Evolutionary conservation across 2,329 filamentous ascomycete genomes (phyloP), one percentile per base, ranked within the genome.

Genomic region (Ambrosiella beaveri): DNA sequence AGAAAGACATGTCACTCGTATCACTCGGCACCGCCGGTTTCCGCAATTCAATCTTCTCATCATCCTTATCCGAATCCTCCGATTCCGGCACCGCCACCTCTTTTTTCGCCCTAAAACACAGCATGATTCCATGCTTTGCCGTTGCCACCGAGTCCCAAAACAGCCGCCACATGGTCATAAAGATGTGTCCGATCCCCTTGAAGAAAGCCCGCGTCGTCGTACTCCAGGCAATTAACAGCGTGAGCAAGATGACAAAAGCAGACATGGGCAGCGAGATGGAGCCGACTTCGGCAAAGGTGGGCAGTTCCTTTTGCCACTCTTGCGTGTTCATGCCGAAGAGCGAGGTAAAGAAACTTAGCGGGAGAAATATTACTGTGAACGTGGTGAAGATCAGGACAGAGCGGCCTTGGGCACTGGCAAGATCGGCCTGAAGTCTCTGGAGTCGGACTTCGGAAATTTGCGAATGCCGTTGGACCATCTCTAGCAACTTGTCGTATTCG

Each of bases 371-470:
- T 59, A 84, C 76, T 8, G 77, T 80, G 59, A 80, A 79, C 0
- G 73, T 80, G 7, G 80, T 84, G 66, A 84, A 83, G 62, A 84
- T 80, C 76, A 83, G 80, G 59, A 84, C 75, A 13, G 79, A 79
- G 27, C 79, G 71, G 58, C 78, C 81, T 66, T 83, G 80, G 7
- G 76, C 75, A 59, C 77, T 78, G 0, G 81, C 80, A 0, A 82
- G 74, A 62, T 84, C 79, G 1, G 80, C 79, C 63, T 84, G 78
- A 58, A 81, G 70, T 1, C 81, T 71, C 27, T 79, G 80, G 66
- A 81, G 75, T 27, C 79, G 76, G 7, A 82, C 79, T 65, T 84
- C 81, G 63, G 83, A 80, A 1, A 84, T 79, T 64, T 84, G 81
- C 0, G 80, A 80, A 63, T 84, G 80, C 13, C 81, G 78, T 64